Conservation (phyloP, 306 rosid genomes). For the Luffa aegyptiaca region DNA sequence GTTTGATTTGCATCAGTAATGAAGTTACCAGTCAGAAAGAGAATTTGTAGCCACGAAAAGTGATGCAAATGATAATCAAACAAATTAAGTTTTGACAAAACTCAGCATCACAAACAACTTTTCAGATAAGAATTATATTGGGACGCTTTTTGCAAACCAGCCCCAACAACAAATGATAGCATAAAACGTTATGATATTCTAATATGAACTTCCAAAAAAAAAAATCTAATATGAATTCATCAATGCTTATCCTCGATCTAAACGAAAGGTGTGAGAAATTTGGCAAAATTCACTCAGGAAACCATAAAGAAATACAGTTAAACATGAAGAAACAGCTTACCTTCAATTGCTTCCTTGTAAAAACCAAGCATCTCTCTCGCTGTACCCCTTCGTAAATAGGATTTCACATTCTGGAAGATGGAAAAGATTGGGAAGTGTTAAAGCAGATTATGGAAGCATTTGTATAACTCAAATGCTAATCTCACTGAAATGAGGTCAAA, state of each 20-base stretch:
- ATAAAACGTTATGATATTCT: neutral
- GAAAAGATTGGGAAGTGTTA: neutral
- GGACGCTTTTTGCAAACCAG: neutral
- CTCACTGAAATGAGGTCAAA: neutral
- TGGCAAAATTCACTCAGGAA: neutral
- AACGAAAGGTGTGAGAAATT: neutral
- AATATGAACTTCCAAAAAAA: neutral
- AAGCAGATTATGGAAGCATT: neutral
- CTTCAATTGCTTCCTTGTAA: constrained; percentile 87
- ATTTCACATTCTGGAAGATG: constrained; percentile 72
- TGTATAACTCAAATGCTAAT: neutral
- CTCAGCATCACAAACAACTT: neutral
- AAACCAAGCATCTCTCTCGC: constrained; percentile 92
- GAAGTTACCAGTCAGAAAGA: neutral
- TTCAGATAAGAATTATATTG: neutral
- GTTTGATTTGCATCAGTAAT: neutral
- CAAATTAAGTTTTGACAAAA: neutral
- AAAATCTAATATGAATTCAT: neutral
- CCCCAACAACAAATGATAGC: neutral
- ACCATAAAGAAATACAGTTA: neutral
- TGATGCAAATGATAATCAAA: neutral
- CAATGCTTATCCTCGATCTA: neutral
- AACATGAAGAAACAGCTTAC: constrained; percentile 29
- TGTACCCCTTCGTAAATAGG: constrained; percentile 84
- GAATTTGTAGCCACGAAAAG: neutral